phyloP scores from a whole-genome alignment of 768 basidiomycete species.

The Rhodotorula taiwanensis region DNA sequence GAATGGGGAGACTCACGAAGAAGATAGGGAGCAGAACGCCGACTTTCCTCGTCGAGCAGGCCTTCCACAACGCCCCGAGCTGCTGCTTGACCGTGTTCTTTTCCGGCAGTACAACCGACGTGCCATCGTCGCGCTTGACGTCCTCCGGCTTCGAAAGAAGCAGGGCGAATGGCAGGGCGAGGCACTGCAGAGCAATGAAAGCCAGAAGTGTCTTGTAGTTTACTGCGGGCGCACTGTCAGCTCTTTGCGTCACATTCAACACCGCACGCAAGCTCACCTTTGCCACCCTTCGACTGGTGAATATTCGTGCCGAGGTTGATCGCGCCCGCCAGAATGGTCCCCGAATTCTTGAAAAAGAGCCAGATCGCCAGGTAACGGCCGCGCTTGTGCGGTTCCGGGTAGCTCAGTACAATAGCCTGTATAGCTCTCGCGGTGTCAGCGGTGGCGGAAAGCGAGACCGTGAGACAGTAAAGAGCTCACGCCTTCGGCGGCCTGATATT shows the following conservation, averaged over 20 bases:
- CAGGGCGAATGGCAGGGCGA: constrained; percentile 7
- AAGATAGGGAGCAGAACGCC: constrained; percentile 2
- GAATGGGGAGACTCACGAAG: background rate
- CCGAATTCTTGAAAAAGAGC: constrained; percentile 17
- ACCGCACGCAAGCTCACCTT: background rate
- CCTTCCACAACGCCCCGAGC: constrained; percentile 3
- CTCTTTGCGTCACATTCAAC: no score
- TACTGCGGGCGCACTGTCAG: background rate
- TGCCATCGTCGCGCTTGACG: constrained; percentile 4
- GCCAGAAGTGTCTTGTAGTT: constrained; percentile 10
- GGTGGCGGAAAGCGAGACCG: no score
- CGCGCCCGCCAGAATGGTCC: constrained; percentile 2
- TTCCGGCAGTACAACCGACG: background rate
- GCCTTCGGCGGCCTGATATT: constrained; percentile 9
- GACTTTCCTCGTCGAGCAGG: background rate
- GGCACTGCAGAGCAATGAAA: constrained; percentile 9
- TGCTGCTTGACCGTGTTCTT: background rate
- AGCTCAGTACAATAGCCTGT: constrained; percentile 1
- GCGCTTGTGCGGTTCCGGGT: constrained; percentile 3
- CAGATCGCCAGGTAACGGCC: constrained; percentile 8
- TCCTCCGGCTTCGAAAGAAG: constrained; percentile 1
- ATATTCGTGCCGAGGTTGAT: constrained; percentile 11
- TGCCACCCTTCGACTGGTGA: constrained; percentile 10
- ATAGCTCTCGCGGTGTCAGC: background rate
- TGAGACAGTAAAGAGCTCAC: background rate